Conservation (phyloP, 2,329 filamentous ascomycete genomes). For the Colletotrichum lentis region DNA sequence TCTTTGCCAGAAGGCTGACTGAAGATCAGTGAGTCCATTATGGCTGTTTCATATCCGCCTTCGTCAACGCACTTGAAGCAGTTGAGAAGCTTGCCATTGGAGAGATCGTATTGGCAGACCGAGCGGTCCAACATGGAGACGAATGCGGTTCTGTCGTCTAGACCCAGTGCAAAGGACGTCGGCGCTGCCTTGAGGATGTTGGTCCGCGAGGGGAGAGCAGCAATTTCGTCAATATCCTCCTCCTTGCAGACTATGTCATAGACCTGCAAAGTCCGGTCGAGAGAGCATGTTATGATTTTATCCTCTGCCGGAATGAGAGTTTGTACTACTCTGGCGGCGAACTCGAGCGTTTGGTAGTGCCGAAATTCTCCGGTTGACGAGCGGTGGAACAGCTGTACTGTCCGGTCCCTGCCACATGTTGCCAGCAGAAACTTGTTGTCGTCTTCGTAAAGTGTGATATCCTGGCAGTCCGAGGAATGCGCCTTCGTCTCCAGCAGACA, state of each 20-base stretch:
- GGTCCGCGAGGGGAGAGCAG: conserved; percentile 78
- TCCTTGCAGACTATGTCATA: conserved; percentile 79
- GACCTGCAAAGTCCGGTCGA: conserved; percentile 86
- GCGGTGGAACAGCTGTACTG: conserved; percentile 85
- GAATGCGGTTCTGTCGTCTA: conserved; percentile 66
- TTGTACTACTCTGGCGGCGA: conserved; percentile 83
- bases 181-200: conserved; percentile 88
- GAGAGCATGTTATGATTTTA: conserved; percentile 83
- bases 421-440: conserved; percentile 73
- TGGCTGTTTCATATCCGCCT: conserved; percentile 80
- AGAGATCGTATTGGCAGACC: conserved; percentile 68
- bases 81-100: conserved; percentile 72
- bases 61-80: conserved; percentile 86
- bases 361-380: conserved; percentile 67
- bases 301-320: conserved; percentile 77
- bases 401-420: conserved; percentile 86
- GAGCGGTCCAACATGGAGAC: conserved; percentile 69
- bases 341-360: conserved; percentile 91
- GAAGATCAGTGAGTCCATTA: conserved; percentile 79
- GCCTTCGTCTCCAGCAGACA: conserved; percentile 80
- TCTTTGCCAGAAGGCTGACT: conserved; percentile 63
- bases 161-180: conserved; percentile 78
- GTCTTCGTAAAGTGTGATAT: conserved; percentile 75
- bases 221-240: conserved; percentile 69
- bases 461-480: conserved; percentile 84